Evolutionary conservation across 2,329 filamentous ascomycete genomes (phyloP).

Genomic region (Colletotrichum filicis): DNA sequence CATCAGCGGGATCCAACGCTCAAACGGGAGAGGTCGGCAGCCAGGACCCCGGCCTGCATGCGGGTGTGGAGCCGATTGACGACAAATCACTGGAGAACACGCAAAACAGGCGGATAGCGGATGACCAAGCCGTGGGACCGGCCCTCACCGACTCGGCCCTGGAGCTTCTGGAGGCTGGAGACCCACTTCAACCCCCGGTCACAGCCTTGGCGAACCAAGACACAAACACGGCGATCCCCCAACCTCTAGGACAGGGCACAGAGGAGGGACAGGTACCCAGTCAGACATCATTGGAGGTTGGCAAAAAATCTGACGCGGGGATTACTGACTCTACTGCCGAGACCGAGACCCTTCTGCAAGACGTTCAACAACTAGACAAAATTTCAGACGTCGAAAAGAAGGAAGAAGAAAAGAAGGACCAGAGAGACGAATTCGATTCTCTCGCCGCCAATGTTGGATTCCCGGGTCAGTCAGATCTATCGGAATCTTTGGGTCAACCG

Average conservation of each 20-base stretch:
- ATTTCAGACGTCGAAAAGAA: slow-evolving; percentile 40
- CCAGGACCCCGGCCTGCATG: slow-evolving; percentile 30
- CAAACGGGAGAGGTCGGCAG: slow-evolving; percentile 23
- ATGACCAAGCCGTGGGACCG: slow-evolving; percentile 35
- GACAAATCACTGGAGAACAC: slow-evolving; percentile 36
- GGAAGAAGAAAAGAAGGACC: slow-evolving; percentile 44
- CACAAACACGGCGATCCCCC: slow-evolving; percentile 36
- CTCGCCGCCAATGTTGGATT: slow-evolving; percentile 24
- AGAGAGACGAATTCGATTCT: slow-evolving; percentile 34
- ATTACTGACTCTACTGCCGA: slow-evolving; percentile 25
- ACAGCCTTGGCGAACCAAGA: slow-evolving; percentile 32
- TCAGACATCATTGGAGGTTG: slow-evolving; percentile 13
- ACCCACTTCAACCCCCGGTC: slow-evolving; percentile 32
- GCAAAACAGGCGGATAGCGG: slow-evolving; percentile 33
- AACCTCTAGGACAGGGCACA: slow-evolving; percentile 17
- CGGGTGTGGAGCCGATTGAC: slow-evolving; percentile 22
- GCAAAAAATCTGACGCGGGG: slow-evolving; percentile 34
- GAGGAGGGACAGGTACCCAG: slow-evolving; percentile 6
- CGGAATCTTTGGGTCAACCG: slow-evolving; percentile 28
- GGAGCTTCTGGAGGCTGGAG: slow-evolving; percentile 33
- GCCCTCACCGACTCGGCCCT: slow-evolving; percentile 37
- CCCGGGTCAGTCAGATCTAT: slow-evolving; percentile 10
- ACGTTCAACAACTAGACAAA: slow-evolving; percentile 43
- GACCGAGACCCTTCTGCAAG: slow-evolving; percentile 30
- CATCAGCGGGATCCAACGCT: slow-evolving; percentile 1